Evolutionary conservation across 1,284 basidiomycete species (phyloP), one percentile per base, ranked within the genome.

Genomic region (Omphalotus olearius): DNA sequence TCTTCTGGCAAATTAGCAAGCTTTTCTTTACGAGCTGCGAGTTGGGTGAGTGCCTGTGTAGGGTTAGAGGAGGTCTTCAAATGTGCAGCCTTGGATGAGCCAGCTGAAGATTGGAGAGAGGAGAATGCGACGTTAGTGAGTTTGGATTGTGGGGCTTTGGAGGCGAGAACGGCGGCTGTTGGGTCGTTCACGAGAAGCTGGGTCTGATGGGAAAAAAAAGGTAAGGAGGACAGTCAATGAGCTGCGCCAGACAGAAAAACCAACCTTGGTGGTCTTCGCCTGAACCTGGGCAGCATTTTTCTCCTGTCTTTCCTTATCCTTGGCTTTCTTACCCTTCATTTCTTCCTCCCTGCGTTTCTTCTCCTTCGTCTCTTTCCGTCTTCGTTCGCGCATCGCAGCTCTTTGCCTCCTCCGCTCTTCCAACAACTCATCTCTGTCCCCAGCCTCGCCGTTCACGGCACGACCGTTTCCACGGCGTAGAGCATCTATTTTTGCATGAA

Each of bases 331-430:
- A 4, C 69, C 68, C 57, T 69, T 71, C 30, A 65, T 62, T 59
- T 78, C 81, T 51, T 82, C 76, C 64, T 83, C 83, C 47, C 71
- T 75, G 55, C 73, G 64, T 46, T 85, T 84, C 69, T 88, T 88
- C 69, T 93, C 92, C 65, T 79, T 88, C 18, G 89, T 88, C 72
- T 91, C 88, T 64, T 87, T 88, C 64, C 93, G 68, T 58, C 93
- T 72, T 54, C 83, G 78, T 65, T 96, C 93, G 25, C 93, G 76
- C 75, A 96, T 78, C 37, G 85, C 82, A 1, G 87, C 92, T 9
- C 91, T 73, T 60, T 89, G 84, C 60, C 69, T 69, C 59, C 92
- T 72, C 50, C 88, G 75, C 66, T 92, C 88, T 61, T 92, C 89
- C 51, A 95, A 67, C 47, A 97, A 66, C 57, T 85, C 90, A 60